phyloP scores from a whole-genome alignment of 2,329 filamentous ascomycete genomes.

The Cryphonectria parasitica region DNA sequence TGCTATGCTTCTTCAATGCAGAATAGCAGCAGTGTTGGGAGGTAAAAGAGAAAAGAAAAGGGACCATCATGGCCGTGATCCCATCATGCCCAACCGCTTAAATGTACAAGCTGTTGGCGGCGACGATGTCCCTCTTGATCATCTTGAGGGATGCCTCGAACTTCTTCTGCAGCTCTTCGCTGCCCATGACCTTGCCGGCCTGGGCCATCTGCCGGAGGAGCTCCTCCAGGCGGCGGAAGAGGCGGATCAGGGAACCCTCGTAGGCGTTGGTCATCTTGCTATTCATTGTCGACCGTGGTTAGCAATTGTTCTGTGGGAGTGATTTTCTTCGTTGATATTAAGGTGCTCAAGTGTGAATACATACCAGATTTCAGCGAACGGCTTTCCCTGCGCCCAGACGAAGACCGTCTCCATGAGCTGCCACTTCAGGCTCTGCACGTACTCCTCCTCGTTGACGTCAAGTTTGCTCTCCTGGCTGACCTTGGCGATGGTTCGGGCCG shows the following conservation, averaged over 20 bases:
- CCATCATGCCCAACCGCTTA: constrained; percentile 48
- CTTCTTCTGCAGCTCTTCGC: constrained; percentile 87
- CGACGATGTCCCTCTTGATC: constrained; percentile 91
- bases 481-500: constrained; percentile 88
- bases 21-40: background rate
- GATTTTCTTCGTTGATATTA: background rate
- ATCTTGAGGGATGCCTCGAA: constrained; percentile 86
- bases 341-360: constrained; percentile 41
- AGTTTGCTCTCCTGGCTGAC: constrained; percentile 95
- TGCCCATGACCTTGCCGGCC: constrained; percentile 97
- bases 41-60: background rate
- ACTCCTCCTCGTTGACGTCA: constrained; percentile 92
- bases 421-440: constrained; percentile 85
- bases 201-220: constrained; percentile 93
- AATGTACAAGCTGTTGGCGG: constrained; percentile 90
- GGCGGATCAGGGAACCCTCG: constrained; percentile 92
- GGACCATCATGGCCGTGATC: background rate
- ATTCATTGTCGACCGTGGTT: constrained; percentile 33
- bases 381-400: constrained; percentile 86
- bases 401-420: constrained; percentile 97
- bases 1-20: constrained; percentile 1
- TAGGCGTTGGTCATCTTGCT: constrained; percentile 99
- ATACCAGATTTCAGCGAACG: constrained; percentile 94
- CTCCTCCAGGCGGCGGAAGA: constrained; percentile 95
- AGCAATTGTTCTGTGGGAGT: background rate